Evolutionary conservation across 2,329 filamentous ascomycete genomes (phyloP), one percentile per base, ranked within the genome.

Genomic region (Paradendryphiella salina): DNA sequence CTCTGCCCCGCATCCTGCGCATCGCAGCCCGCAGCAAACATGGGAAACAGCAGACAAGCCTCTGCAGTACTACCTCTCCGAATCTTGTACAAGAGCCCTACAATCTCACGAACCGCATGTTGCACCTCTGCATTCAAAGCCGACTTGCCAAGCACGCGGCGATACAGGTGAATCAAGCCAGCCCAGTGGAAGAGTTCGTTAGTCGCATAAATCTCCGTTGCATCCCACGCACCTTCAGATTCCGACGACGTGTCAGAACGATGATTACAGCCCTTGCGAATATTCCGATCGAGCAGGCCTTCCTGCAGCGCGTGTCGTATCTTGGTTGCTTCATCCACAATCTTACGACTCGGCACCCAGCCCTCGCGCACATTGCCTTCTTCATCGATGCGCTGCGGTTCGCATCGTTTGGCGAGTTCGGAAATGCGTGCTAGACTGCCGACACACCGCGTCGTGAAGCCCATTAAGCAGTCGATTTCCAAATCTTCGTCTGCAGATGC

Each of bases 21-120:
- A 69, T 94, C 88, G 59, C 88, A 92, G 0, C 89, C 90, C 1
- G 89, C 89, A 1, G 88, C 89, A 71, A 94, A 94, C 74, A 94
- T 85, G 0, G 90, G 89, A 58, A 94, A 92, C 32, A 94, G 71
- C 14, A 89, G 75, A 63, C 88, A 90, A 7, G 84, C 85, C 71
- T 93, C 89, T 0, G 88, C 88, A 13, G 84, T 85, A 23, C 85
- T 85, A 5, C 87, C 86, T 10, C 79, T 75, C 10, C 83, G 76
- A 40, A 94, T 83, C 31, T 80, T 81, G 17, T 77, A 77, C 54
- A 93, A 75, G 26, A 84, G 81, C 1, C 76, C 74, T 21, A 89
- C 75, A 37, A 93, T 87, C 54, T 83, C 80, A 31, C 77, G 71
- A 4, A 92, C 83, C 0, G 83, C 82, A 9, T 76, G 74, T 59